Base-by-base conservation (phyloP, 495 filamentous ascomycete genomes). In the Aspergillus indologenus region DNA sequence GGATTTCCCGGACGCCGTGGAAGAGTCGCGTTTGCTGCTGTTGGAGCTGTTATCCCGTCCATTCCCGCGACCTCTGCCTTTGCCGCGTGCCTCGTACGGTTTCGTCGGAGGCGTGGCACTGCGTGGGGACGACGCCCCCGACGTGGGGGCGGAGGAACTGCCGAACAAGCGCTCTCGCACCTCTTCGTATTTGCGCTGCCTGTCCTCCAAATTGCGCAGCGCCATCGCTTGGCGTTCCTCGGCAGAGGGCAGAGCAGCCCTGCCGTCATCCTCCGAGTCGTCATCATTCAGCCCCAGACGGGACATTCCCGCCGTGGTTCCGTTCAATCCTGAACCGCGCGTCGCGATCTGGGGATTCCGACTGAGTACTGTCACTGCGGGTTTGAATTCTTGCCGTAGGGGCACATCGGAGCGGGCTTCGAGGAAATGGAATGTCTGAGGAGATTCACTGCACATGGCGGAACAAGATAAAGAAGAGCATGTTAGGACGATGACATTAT, bases 121-220 rank as follows among this genome's bases (percentile, higher is more conserved):
- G 15, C 87, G 84, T 0, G 86, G 82, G 45, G 81, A 80, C 8
- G 86, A 83, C 18, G 77, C 78, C 12, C 77, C 80, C 6, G 78
- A 79, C 1, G 67, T 70, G 5, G 68, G 73, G 15, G 80, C 68
- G 6, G 75, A 78, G 11, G 81, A 73, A 8, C 77, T 81, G 21
- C 90, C 91, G 70, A 96, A 92, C n/a, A 96, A 81, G 67, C 87
- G 84, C 64, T 91, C 88, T 14, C 92, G 81, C 2, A 82, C 89
- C 73, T 96, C 91, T 54, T 92, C 87, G 68, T 96, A 96, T 50
- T 87, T 89, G 50, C 85, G 85, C 74, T 93, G 87, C 77, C 92
- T 96, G 72, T 96, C 91, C 65, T 95, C 91, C 4, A 82, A 79
- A 62, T 95, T 90, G 53, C 81, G 79, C 71, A 90, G 80, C 40